Evolutionary conservation across 805 yeast genomes (phyloP).

Genomic region (Candida pseudoglaebosa): DNA sequence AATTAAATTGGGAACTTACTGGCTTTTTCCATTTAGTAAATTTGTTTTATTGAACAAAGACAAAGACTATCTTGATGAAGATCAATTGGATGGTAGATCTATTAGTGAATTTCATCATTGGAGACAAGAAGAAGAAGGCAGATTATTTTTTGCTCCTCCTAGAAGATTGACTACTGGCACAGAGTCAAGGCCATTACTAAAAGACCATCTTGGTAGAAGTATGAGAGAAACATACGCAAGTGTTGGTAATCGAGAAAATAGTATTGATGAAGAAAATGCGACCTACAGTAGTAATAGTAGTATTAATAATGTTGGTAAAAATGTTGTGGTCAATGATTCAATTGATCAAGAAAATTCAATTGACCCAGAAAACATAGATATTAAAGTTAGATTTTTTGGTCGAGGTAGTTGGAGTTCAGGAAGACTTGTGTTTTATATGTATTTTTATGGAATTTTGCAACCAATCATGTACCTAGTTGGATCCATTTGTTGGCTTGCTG

Average conservation of each 20-base stretch:
- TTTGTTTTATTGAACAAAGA: constrained; percentile 76
- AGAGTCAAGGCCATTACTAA: constrained; percentile 36
- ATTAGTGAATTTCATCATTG: constrained; percentile 82
- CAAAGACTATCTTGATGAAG: constrained; percentile 79
- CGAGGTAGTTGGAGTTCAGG: constrained; percentile 90
- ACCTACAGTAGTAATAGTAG: constrained; percentile 22
- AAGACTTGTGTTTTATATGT: constrained; percentile 67
- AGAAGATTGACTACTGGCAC: constrained; percentile 31
- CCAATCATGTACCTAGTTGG: constrained; percentile 61
- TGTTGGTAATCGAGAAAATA: constrained; percentile 16
- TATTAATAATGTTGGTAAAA: constrained; percentile 10
- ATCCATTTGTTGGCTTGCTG: constrained; percentile 70
- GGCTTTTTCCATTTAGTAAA: constrained; percentile 85
- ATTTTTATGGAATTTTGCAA: constrained; percentile 64
- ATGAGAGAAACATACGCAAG: constrained; percentile 35
- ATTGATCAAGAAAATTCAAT: constrained; percentile 15
- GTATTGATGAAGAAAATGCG: constrained; percentile 6
- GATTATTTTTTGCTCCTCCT: constrained; percentile 77
- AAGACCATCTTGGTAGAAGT: constrained; percentile 41
- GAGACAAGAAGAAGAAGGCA: constrained; percentile 75
- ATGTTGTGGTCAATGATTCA: constrained; percentile 17
- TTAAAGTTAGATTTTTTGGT: constrained; percentile 69
- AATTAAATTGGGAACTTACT: constrained; percentile 62
- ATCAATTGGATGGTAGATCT: constrained; percentile 82
- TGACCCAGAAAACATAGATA: constrained; percentile 18